Evolutionary conservation across 2,329 filamentous ascomycete genomes (phyloP), one percentile per base, ranked within the genome.

Genomic region (Emydomyces testavorans): DNA sequence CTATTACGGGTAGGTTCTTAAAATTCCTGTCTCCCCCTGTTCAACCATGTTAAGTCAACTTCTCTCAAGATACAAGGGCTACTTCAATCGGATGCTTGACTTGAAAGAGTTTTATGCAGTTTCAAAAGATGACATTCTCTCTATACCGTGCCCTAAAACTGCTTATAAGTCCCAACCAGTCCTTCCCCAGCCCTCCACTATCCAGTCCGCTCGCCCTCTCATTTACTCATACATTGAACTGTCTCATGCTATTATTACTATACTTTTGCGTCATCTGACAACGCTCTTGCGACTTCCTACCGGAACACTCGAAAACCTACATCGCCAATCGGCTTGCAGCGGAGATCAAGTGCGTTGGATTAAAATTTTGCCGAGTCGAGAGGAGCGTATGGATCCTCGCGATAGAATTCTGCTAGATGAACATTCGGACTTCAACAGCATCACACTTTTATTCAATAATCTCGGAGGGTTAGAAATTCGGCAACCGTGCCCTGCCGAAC

Each of bases 261-360:
- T 52, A 26, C 20, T 49, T n/a, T 28, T 52, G 6, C 24, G 46
- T 23, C 46, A 39, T 13, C 36, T 52, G 6, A 43, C 46, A 18
- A 18, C 29, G 6, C 40, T 42, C 15, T 15, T 52, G 15, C 28
- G 35, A 10, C 50, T 52, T n/a, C 50, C 49, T 7, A 16, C 28
- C 2, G 49, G 45, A 0, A 45, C 39, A 6, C 39, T 51, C 6
- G 45, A 45, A 16, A 48, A 41, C 35, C 37, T 51, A 5, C 49
- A 51, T 37, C 49, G 49, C n/a, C 49, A 36, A 7, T 15, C 35
- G 6, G 49, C 45, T 3, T 44, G 40, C 23, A 51, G 49, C 29
- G 49, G 49, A n/a, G 49, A 51, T 11, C 49, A 51, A 18, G 43
- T 52, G 7, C 50, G 50, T 2, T 52, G 50, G 50, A 52, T 52